Base-by-base conservation (phyloP, 257 asterid genomes). In the Solanum microdontum region DNA sequence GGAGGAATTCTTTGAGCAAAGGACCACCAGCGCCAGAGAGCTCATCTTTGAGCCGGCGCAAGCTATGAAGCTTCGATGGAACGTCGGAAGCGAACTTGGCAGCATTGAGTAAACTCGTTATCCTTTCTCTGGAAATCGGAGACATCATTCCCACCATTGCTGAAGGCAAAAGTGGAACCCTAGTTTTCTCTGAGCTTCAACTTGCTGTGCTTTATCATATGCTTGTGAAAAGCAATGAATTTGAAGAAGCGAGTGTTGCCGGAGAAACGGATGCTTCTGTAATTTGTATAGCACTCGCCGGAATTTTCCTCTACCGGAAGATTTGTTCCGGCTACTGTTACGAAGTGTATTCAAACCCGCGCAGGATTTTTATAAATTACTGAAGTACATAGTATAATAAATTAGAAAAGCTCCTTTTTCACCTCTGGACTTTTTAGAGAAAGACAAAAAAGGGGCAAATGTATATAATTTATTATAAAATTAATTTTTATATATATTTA, bases 41-140 rank as follows among this genome's bases (percentile, higher is more conserved):
- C 75, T 94, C 96, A 48, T 89, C 91, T 32, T 92, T 91, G 32
- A 97, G 93, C 86, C 91, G 90, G 87, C 94, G 96, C 89, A 97
- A 85, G 72, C 89, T 92, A 80, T 90, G 91, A 64, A 97, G 96
- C 90, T 96, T 96, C 89, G 88, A 69, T 15, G 94, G 90, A 64
- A 94, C 74, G 84, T 92, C 96, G 8, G 85, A 86, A 87, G 88
- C 93, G 75, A 85, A 84, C 93, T 91, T 95, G 0, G 94, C 89
- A 6, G 94, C 91, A 62, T 88, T 90, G 28, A 97, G 92, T 69
- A 93, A 92, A 64, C 90, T 86, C 34, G 92, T 89, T 74, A 94
- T 90, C 86, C 90, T 94, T 69, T 92, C 96, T 79, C 94, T 91
- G 68, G 94, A 88, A 37, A 88, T 85, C 87, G 91, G 90, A 88